Evolutionary conservation across 495 filamentous ascomycete species (phyloP), one percentile per base, ranked within the genome.

Genomic region (Annulohypoxylon nitens): DNA sequence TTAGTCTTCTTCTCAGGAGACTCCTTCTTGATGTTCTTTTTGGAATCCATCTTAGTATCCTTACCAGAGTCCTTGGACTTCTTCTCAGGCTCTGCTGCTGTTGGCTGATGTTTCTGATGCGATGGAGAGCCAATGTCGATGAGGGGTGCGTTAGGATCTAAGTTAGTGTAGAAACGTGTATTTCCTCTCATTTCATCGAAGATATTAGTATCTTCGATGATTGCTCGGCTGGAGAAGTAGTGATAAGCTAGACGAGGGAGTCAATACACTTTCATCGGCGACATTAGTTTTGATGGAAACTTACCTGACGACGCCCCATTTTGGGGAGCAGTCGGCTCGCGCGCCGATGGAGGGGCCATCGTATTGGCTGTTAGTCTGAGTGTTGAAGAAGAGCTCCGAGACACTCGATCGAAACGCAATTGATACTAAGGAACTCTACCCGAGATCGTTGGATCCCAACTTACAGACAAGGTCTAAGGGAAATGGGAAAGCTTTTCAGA

Each of bases 351-450:
- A 14, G 36, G 36, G 4, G 36, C 7, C 36, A 39, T 39, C 6
- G 36, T 39, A 39, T 43, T 12, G 39, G 11, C 11, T 43, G 39
- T 12, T 30, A 30, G 26, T 39, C 36, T 39, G 5, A 43, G 39
- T 59, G 34, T 43, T 36, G 20, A 67, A 58, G 30, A 51, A 69
- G 47, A 30, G 1, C 30, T 30, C 30, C 1, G 30, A 39, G n/a
- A 58, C 54, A 25, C n/a, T 26, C 51, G 16, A 45, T 43, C 26
- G 7, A 58, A 36, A 60, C 8, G 14, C 16, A 67, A 69, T n/a
- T 54, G 62, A 20, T 62, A 70, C 62, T 67, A 64, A 64, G 51
- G 45, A 50, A 51, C 59, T 45, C 34, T 37, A 59, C 61, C 47
- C 59, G 55, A 57, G 43, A 33, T 61, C 45, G 66, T 62, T 62